These are phyloP conservation scores for Suillus occidentalis DNA, from an alignment of 768 basidiomycete genomes.

Conservation along the genomic window DNA sequence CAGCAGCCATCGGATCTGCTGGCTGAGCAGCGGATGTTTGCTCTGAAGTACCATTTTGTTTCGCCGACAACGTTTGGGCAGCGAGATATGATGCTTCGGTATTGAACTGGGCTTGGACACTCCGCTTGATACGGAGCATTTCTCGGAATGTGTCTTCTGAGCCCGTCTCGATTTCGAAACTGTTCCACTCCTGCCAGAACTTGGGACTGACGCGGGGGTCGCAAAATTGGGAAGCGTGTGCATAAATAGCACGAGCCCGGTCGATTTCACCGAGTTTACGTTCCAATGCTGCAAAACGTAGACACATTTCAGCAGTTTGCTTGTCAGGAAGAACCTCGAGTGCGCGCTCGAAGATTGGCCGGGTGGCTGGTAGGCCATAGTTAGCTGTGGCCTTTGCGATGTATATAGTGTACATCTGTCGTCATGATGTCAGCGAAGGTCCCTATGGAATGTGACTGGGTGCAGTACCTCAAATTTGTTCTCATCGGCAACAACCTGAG, in stretches of 20 bases:
- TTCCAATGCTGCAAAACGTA: constrained; percentile 93
- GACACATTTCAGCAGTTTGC: constrained; percentile 96
- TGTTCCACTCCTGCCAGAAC: constrained; percentile 98
- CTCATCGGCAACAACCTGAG: constrained; percentile 78
- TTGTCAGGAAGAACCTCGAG: constrained; percentile 90
- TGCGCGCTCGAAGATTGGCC: constrained; percentile 95
- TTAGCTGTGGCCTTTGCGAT: constrained; percentile 96
- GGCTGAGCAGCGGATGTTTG: constrained; percentile 43
- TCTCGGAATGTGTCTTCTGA: constrained; percentile 98
- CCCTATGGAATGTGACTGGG: not conserved
- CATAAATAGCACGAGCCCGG: constrained; percentile 93
- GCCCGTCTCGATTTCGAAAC: constrained; percentile 97
- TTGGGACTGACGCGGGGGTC: constrained; percentile 89
- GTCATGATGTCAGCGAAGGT: constrained; percentile 9
- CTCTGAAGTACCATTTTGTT: constrained; percentile 48
- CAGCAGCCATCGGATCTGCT: constrained; percentile 86
- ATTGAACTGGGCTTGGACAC: constrained; percentile 98
- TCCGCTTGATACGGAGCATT: constrained; percentile 94
- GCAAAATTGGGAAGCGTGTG: constrained; percentile 98
- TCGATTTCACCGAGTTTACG: constrained; percentile 99
- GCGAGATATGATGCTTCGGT: constrained; percentile 93
- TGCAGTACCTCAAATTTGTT: constrained; percentile 89
- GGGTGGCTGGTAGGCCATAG: constrained; percentile 93
- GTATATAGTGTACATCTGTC: constrained; percentile 93
- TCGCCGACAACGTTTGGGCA: constrained; percentile 80